Conservation (phyloP, 495 filamentous ascomycete genomes). For the Cercophora scortea region DNA sequence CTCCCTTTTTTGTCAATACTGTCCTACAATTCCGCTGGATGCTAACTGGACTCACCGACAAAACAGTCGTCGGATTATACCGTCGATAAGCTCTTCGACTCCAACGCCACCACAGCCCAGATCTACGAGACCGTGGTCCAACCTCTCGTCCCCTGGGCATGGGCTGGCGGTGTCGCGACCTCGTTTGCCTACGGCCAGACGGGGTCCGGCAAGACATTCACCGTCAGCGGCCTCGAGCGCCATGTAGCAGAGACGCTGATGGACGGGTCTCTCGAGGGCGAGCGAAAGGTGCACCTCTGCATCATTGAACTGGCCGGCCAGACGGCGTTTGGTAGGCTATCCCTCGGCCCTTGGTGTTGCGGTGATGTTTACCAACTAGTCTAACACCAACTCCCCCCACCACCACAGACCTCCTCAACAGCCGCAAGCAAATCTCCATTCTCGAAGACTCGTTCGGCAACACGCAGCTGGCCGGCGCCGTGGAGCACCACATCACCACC, state of each 20-base stretch:
- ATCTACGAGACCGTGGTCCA: constrained; percentile 14
- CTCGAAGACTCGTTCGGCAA: constrained; percentile 19
- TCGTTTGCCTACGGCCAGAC: constrained; percentile 43
- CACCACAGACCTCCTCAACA: constrained; percentile 14
- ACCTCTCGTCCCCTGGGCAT: constrained; percentile 18
- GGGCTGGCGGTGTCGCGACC: constrained; percentile 18
- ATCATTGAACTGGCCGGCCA: constrained; percentile 18
- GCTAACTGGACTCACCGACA: neutral
- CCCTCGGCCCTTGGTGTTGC: neutral
- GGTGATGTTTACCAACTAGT: neutral
- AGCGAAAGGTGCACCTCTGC: constrained; percentile 12
- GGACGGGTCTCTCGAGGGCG: constrained; percentile 11
- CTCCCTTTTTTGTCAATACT: neutral
- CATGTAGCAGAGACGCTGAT: constrained; percentile 17
- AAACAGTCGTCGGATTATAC: constrained; percentile 10
- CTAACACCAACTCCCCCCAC: neutral
- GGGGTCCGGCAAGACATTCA: constrained; percentile 40
- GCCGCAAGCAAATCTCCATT: constrained; percentile 17
- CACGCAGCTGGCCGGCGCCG: constrained; percentile 15
- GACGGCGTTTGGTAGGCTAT: constrained; percentile 4
- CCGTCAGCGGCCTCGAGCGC: constrained; percentile 21
- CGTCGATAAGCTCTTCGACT: constrained; percentile 15
- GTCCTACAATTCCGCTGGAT: no score
- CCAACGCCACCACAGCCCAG: constrained; percentile 5
- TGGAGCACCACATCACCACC: constrained; percentile 9